Base-by-base conservation (phyloP, 345 rosid species). In the Kandelia obovata region DNA sequence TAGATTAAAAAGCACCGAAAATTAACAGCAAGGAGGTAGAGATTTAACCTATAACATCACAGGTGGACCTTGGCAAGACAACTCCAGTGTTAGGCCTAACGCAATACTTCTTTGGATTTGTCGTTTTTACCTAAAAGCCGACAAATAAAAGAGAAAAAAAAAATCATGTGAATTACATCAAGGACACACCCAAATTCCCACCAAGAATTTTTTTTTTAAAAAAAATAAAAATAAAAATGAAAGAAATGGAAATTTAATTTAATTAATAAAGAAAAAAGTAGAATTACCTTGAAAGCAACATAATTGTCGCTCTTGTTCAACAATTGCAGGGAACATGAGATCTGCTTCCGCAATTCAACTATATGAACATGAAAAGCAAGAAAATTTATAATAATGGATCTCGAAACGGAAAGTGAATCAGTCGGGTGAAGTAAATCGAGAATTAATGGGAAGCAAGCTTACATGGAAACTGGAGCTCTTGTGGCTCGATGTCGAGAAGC, bases 51-150 rank as follows among this genome's bases (percentile, higher is more conserved):
- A 79, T 69, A 60, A 92, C 91, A 79, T 88, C 89, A 66, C 89
- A 84, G 16, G 96, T 73, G 35, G 91, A 80, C 83, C 96, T 72
- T 5, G 98, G 98, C 74, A 66, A 75, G 49, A 92, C 88, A 61
- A 90, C 84, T 58, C 96, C 95, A 58, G 95, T 86, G 70, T 90
- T 90, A 35, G 96, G 98, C 75, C 91, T 83, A 28, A 90, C 90
- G 37, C 91, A 87, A 60, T 86, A 92, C 83, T 92, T 92, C 81
- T 86, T 92, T 4, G 96, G 98, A 81, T 90, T 92, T 55, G 96
- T 92, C 13, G 98, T 87, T 76, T 86, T 92, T 53, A 88, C 92
- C 94, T 89, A 71, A 61, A 70, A 70, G 65, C 3, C 46, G 4
- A 26, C 7, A 32, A 47, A 30, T 5, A 11, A 9, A 21, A n/a